These are phyloP conservation scores for Pseudisothecium myosuroides DNA, from an alignment of 225 moss, liverwort and hornwort genomes.

Conservation along the genomic window DNA sequence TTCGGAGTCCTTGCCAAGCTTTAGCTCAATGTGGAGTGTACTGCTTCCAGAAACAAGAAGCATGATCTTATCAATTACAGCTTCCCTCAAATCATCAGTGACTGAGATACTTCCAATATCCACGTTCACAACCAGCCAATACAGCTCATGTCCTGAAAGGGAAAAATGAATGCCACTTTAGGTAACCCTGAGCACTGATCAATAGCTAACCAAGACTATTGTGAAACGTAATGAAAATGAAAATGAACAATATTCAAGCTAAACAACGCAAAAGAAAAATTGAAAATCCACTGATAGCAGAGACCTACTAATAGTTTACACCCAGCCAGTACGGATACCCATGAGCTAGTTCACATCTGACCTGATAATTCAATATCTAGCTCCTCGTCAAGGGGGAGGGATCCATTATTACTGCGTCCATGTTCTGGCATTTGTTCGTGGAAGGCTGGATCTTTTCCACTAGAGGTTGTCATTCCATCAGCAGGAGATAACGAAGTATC, in stretches of 20 bases:
- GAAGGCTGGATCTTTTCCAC: not conserved
- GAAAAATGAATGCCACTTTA: not conserved
- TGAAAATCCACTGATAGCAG: not conserved
- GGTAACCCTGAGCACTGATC: not conserved
- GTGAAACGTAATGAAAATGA: not conserved
- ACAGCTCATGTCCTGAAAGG: conserved; percentile 8
- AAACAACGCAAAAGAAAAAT: not conserved
- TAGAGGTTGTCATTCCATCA: not conserved
- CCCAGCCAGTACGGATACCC: not conserved
- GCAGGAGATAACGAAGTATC: conserved; percentile 16
- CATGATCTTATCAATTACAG: conserved; percentile 57
- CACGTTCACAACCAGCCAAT: conserved; percentile 39
- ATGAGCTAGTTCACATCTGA: not conserved
- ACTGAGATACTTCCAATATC: conserved; percentile 65
- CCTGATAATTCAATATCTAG: conserved; percentile 16
- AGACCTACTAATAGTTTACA: not conserved
- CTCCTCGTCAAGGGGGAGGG: conserved; percentile 5
- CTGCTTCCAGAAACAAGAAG: conserved; percentile 62
- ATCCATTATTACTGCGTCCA: not conserved
- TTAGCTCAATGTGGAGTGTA: conserved; percentile 44
- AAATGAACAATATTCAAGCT: not conserved
- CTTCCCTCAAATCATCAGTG: conserved; percentile 65
- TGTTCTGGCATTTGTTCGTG: not conserved
- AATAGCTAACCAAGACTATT: not conserved
- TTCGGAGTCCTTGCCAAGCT: conserved; percentile 43